Evolutionary conservation across 352 stramenopile genomes (phyloP).

Genomic region (Phytophthora fragariaefolia): DNA sequence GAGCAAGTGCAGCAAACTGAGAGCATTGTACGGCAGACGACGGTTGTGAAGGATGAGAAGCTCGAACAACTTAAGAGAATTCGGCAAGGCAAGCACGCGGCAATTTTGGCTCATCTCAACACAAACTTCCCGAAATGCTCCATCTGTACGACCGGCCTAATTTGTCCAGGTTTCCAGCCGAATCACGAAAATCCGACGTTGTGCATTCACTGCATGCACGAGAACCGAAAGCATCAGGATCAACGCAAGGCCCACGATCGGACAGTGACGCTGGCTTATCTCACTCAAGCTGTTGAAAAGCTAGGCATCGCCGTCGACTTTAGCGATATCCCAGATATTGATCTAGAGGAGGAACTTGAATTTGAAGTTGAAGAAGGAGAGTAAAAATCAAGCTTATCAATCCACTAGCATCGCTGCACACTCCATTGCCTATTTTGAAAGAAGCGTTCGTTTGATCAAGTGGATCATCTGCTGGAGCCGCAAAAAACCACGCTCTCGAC

Average conservation of each 20-base stretch:
- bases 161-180: conserved; percentile 79
- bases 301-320: conserved; percentile 65
- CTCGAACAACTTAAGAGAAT: conserved; percentile 52
- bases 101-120: conserved; percentile 63
- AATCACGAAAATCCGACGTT: conserved; percentile 72
- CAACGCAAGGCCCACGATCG: conserved; percentile 45
- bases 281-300: conserved; percentile 57
- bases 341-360: conserved; percentile 65
- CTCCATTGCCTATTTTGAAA: conserved; percentile 11
- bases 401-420: background rate
- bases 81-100: conserved; percentile 46
- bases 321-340: conserved; percentile 57
- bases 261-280: conserved; percentile 51
- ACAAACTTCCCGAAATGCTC: conserved; percentile 64
- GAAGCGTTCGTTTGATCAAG: conserved; percentile 17
- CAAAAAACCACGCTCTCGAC: conserved; percentile 10
- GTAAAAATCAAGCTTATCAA: too few species aligned
- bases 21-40: conserved; percentile 60
- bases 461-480: conserved; percentile 5
- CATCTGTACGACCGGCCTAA: conserved; percentile 66
- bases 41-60: conserved; percentile 51
- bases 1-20: conserved; percentile 48
- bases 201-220: conserved; percentile 82
- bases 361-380: conserved; percentile 46
- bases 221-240: conserved; percentile 69